Base-by-base conservation (phyloP, 805 yeast species). In the Kuraishia ogatae region DNA sequence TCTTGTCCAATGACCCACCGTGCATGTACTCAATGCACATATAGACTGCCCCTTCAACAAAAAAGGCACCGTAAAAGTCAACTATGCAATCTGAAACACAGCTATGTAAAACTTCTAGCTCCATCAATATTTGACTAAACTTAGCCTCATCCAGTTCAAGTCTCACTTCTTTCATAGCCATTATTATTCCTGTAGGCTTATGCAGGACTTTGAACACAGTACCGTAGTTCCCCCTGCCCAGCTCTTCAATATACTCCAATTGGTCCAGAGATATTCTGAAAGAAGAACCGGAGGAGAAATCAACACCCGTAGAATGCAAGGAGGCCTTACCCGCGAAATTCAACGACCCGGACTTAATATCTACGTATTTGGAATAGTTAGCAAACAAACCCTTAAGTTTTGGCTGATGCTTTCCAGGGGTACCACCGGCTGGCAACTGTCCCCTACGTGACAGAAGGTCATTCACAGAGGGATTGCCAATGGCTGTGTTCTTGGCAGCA, bases 1-100 rank as follows among this genome's bases (percentile, higher is more conserved):
- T 77, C 65, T 87, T 89, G 70, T 93, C 97, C 57, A 93, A 72
- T 0, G 97, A 89, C 0, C 97, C 97, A 51, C 97, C 97, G 68
- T 90, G 96, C 99, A 93, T 93, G 68, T 84, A 89, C 71, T 93
- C 99, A 81, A 93, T 93, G 72, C 98, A 94, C 89, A 93, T 90
- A 71, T 92, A 94, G 26, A 93, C 99, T 0, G 97, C 97, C 51
- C 97, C 97, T 71, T 94, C 99, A 35, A 90, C 90, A 66, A 93
- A 94, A 66, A 93, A 93, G 1, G 99, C 99, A 49, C 99, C 99
- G 66, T 89, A 94, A 64, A 94, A 94, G 64, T 93, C 97, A 48
- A 94, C 97, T 66, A 94, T 92, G 67, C 83, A 89, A 1, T 94
- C 96, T 17, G 96, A 85, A 60, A 82, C 81, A 72, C 98, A 94